Evolutionary conservation across 2,329 filamentous ascomycete genomes (phyloP), one percentile per base, ranked within the genome.

Genomic region (Cyphellophora europaea): DNA sequence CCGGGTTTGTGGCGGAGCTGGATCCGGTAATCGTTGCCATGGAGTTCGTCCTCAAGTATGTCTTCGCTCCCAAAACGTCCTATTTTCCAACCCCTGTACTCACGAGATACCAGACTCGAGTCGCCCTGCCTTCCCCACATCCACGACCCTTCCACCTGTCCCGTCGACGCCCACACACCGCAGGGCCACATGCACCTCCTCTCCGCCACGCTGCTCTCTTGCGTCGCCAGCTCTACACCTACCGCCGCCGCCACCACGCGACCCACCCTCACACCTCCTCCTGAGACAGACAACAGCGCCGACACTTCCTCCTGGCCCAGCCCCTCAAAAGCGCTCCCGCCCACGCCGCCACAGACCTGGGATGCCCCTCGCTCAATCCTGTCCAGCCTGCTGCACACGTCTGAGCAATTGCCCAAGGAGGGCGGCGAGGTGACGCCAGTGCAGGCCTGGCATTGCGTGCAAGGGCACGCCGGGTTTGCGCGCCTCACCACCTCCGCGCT

Each of bases 21-120:
- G 41, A 43, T 29, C 10, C 29, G 10, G 34, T 41, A 4, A 45
- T 47, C 3, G 49, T 55, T 8, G 44, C 37, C 14, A 49, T 49
- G 49, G 56, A 58, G 17, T 58, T 59, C 32, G 52, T 58, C 6
- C 34, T 59, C n/a, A 53, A 50, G 53, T 57, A 43, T 35, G 51
- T 48, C 3, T 13, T 17, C 17, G 5, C 13, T 17, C 16, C n/a
- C 21, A 25, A 8, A n/a, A 25, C 8, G 21, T n/a, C n/a, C 21
- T n/a, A n/a, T n/a, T n/a, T n/a, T n/a, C n/a, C n/a, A n/a, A n/a
- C n/a, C n/a, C n/a, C n/a, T n/a, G n/a, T n/a, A n/a, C n/a, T n/a
- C n/a, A n/a, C n/a, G n/a, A n/a, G n/a, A n/a, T n/a, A n/a, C 16
- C 30, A 56, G 54, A 30, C 54, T 58, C 27, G 56, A 58, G 44